Evolutionary conservation across 2,329 filamentous ascomycete species (phyloP), one percentile per base, ranked within the genome.

Genomic region (Microcyclospora pomicola): DNA sequence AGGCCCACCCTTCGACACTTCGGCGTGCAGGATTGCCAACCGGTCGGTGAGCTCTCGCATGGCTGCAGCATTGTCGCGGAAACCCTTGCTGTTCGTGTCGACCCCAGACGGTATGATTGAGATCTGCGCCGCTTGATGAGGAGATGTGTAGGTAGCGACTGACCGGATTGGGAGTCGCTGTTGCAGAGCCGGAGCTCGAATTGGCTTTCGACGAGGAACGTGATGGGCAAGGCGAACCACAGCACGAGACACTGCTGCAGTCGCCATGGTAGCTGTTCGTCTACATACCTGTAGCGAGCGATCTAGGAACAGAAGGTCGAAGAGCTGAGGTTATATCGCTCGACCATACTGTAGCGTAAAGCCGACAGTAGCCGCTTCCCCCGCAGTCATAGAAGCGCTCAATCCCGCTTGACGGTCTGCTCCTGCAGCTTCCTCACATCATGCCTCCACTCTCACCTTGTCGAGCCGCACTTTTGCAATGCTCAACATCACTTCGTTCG

Each of bases 41-140:
- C 71, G 72, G 39, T 67, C 65, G 54, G 84, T 77, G 38, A 86
- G 72, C 49, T 82, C 75, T 43, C 68, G 67, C 83, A 95, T 92
- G 44, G 83, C 75, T 40, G 65, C 61, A 49, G 75, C 73, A 66
- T 96, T 96, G 53, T 92, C 80, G 52, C 73, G 74, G 68, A 82
- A 96, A 51, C 84, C 80, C 24, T 77, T 66, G 5, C 84, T 87
- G 3, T 74, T 74, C 2, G 79, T 71, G 59, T 96, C 88, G 49
- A 95, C 73, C 33, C 71, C 66, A 29, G 76, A 83, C 43, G 77
- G 81, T 27, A 96, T 67, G 32, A 84, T 71, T 6, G 87, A 94
- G 44, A 95, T 79, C 39, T 85, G 80, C 45, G 75, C 74, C 28
- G 85, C 83, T 64, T 94, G 85, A 59, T 86, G 77, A 2, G 79